These are phyloP conservation scores for Alnus rubra DNA, from an alignment of 306 rosid species.

Conservation along the genomic window DNA sequence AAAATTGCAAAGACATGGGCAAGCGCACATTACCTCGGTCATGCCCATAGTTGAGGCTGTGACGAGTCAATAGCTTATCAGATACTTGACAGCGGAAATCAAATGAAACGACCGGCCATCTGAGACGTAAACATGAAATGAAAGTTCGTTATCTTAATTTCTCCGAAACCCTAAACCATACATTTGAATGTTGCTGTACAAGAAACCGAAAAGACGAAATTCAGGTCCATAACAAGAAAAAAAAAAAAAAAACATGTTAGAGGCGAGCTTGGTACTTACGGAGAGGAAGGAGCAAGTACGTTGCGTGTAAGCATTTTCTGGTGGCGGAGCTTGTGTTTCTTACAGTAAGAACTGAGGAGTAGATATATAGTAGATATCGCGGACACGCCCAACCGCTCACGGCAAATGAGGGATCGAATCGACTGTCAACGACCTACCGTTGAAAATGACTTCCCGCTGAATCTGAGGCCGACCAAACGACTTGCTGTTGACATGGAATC, in stretches of 20 bases:
- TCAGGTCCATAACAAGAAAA: not conserved
- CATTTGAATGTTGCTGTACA: not conserved
- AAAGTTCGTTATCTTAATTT: not conserved
- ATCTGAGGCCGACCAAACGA: not conserved
- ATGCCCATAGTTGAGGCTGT: conserved; percentile 38
- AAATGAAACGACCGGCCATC: conserved; percentile 53
- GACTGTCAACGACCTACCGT: not conserved
- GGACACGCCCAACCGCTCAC: not conserved
- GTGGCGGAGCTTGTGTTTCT: not conserved
- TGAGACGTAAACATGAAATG: conserved; percentile 15
- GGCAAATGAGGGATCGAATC: not conserved
- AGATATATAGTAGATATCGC: not conserved
- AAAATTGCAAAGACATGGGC: not conserved
- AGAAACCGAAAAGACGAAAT: not conserved
- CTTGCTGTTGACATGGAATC: not conserved
- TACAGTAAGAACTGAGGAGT: not conserved
- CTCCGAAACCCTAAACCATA: not conserved
- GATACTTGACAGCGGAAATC: conserved; percentile 35
- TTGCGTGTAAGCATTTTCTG: conserved; percentile 33
- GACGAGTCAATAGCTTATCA: conserved; percentile 36
- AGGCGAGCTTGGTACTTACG: conserved; percentile 21
- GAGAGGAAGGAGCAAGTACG: conserved; percentile 30
- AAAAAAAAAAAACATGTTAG: not conserved
- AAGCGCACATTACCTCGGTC: conserved; percentile 33
- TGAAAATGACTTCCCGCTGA: not conserved